Evolutionary conservation across 2,329 filamentous ascomycete genomes (phyloP), one percentile per base, ranked within the genome.

Genomic region (Sporothrix inflata): DNA sequence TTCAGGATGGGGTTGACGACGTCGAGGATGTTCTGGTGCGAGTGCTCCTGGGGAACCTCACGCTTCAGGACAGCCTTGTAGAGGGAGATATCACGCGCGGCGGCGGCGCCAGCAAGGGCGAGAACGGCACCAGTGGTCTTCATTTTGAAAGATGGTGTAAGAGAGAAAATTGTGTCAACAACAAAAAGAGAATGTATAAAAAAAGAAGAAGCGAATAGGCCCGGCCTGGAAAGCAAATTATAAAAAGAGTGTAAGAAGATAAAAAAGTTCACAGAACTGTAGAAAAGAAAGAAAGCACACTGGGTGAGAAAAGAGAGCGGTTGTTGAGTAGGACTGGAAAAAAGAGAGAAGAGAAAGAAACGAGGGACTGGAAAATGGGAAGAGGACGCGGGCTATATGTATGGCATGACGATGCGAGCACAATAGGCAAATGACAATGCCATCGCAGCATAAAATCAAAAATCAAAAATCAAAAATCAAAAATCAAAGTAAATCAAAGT

Each of bases 11-110:
- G 75, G 75, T 82, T 79, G 75, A 83, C 79, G 42, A 76, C 78
- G 27, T 77, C 75, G 70, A 86, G 75, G 76, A 84, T 79, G 73
- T 81, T 80, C 76, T 83, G 78, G 78, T 87, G 85, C 4, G 84
- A 82, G 77, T 87, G 84, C 76, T 87, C 85, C 78, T 86, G 84
- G 42, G 85, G 85, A 49, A 86, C 84, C 78, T 87, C 84, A 70
- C 85, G 85, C 78, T 80, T 81, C 60, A 72, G 42, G 21, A 76
- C 45, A 68, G 69, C 71, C 34, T 68, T 71, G 74, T 77, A 77
- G 34, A 77, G 47, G 65, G 75, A 49, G 12, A 80, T 69, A 34
- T 80, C 78, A 30, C 79, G 79, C 60, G 80, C 80, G 19, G 79
- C 74, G 45, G 75, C 77, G 9, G 77, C 51, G 75, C 78, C 77